A percentile compares a stretch with the other conserved stretches of the same genome.
Evolutionary conservation across 139 green algal genomes (phyloP).

Genomic region (Micromonas pusilla): DNA sequence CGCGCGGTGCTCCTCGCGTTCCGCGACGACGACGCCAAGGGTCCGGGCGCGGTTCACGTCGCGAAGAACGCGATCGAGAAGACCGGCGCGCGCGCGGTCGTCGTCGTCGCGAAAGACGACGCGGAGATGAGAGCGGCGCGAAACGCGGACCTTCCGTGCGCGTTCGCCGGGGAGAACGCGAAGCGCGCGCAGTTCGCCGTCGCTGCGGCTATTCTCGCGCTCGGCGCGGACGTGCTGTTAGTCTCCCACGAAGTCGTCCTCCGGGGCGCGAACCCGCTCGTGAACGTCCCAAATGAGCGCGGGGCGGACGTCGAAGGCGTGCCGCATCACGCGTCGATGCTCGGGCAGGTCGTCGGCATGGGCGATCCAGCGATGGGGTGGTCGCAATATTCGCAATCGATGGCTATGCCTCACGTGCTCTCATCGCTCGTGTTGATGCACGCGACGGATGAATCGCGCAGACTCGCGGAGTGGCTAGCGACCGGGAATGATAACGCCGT

Average conservation of each 20-base stretch:
- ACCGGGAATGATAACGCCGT: background rate
- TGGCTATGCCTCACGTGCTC: background rate
- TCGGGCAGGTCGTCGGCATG: background rate
- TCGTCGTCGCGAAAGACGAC: background rate
- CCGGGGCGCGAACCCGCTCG: background rate
- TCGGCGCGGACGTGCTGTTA: background rate
- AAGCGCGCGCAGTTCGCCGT: background rate
- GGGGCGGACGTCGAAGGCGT: background rate
- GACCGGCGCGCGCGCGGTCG: background rate
- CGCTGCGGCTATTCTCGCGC: background rate
- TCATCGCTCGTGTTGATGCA: background rate
- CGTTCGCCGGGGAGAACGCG: too few species aligned
- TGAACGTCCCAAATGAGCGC: background rate
- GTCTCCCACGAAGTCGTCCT: background rate
- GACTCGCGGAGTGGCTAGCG: background rate
- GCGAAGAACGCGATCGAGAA: background rate
- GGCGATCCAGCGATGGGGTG: constrained; percentile 8
- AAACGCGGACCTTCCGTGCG: background rate
- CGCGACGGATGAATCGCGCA: background rate
- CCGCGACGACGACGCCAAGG: background rate
- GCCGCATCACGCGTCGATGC: background rate
- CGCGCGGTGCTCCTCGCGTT: background rate
- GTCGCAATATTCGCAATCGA: constrained; percentile 7
- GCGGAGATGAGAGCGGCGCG: too few species aligned
- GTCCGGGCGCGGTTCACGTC: background rate